Percentiles rank a stretch among this genome's conserved stretches.
Evolutionary conservation across 2,329 filamentous ascomycete genomes (phyloP).

Genomic region (Neopestalotiopsis sp.): DNA sequence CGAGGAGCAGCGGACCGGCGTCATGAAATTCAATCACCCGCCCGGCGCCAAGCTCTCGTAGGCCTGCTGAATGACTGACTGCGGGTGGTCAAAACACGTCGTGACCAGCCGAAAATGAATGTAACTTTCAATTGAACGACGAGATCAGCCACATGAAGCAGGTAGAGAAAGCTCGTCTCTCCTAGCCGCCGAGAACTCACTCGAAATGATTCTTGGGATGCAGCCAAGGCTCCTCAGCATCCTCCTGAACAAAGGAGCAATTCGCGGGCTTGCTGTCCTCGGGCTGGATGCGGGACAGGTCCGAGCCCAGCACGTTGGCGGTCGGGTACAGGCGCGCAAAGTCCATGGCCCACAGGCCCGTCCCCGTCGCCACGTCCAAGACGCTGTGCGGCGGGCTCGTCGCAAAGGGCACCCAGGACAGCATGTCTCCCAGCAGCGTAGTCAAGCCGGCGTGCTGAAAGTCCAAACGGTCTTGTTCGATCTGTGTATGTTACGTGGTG

Average conservation of each 20-base stretch:
- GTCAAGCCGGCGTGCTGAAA: slow-evolving; percentile 12
- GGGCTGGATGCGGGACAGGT: slow-evolving; percentile 16
- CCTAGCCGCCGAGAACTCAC: not conserved
- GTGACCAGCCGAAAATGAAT: slow-evolving; percentile 7
- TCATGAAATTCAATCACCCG: slow-evolving; percentile 14
- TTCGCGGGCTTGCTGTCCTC: slow-evolving; percentile 3
- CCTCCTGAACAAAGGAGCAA: slow-evolving; percentile 5
- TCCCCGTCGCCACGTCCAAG: slow-evolving; percentile 11
- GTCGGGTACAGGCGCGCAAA: slow-evolving; percentile 8
- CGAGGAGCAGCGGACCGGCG: not conserved
- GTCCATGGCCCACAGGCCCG: slow-evolving; percentile 17
- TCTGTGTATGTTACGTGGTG: not conserved
- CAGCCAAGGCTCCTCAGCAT: slow-evolving; percentile 14
- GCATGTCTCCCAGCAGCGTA: not conserved
- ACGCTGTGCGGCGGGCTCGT: not conserved
- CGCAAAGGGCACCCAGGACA: slow-evolving; percentile 9
- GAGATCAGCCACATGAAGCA: not conserved
- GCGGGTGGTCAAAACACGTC: not conserved
- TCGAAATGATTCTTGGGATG: not conserved
- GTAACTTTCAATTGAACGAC: not conserved
- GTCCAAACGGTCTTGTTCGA: slow-evolving; percentile 14
- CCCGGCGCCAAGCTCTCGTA: slow-evolving; percentile 7
- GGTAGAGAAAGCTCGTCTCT: not conserved
- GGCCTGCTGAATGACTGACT: not conserved
- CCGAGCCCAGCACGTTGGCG: slow-evolving; percentile 8